Percentiles rank a stretch among this genome's conserved stretches.
Conservation (phyloP, 495 filamentous ascomycete species). For the Hypoxylon subgilvum region DNA sequence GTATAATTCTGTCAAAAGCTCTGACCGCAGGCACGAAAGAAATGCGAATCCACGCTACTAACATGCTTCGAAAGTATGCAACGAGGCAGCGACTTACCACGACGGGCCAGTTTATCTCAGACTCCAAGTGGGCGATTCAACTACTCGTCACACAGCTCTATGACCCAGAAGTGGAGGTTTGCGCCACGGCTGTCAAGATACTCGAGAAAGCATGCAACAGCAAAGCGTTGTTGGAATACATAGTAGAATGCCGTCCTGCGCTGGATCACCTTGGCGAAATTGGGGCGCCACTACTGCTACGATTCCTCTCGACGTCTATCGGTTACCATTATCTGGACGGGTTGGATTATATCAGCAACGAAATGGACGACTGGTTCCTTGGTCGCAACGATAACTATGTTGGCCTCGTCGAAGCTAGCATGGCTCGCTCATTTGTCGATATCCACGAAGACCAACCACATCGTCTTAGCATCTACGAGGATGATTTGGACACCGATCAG, state of each 20-base stretch:
- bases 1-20: slow-evolving; percentile 90
- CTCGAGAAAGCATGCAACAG: slow-evolving; percentile 96
- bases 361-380: slow-evolving; percentile 99
- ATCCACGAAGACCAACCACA: slow-evolving; percentile 60
- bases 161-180: slow-evolving; percentile 95
- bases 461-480: slow-evolving; percentile 61
- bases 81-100: slow-evolving; percentile 52
- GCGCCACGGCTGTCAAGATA: slow-evolving; percentile 93
- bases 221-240: slow-evolving; percentile 86
- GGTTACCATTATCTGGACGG: slow-evolving; percentile 98
- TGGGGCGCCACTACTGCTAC: slow-evolving; percentile 87
- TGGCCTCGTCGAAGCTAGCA: slow-evolving; percentile 87
- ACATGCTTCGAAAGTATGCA: slow-evolving; percentile 82
- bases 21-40: slow-evolving; percentile 90
- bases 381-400: slow-evolving; percentile 96
- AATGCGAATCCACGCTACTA: slow-evolving; percentile 85
- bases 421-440: slow-evolving; percentile 85
- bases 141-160: slow-evolving; percentile 96
- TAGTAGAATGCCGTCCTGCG: slow-evolving; percentile 94
- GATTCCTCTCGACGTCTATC: slow-evolving; percentile 92
- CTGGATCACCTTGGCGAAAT: slow-evolving; percentile 97
- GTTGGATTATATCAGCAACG: slow-evolving; percentile 95
- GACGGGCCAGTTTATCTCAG: slow-evolving; percentile 47
- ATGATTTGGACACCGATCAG: slow-evolving; percentile 57
- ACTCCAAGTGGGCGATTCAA: slow-evolving; percentile 92